These are phyloP conservation scores for Fusarium phyllophilum DNA, from an alignment of 2,329 filamentous ascomycete species.

Conservation along the genomic window DNA sequence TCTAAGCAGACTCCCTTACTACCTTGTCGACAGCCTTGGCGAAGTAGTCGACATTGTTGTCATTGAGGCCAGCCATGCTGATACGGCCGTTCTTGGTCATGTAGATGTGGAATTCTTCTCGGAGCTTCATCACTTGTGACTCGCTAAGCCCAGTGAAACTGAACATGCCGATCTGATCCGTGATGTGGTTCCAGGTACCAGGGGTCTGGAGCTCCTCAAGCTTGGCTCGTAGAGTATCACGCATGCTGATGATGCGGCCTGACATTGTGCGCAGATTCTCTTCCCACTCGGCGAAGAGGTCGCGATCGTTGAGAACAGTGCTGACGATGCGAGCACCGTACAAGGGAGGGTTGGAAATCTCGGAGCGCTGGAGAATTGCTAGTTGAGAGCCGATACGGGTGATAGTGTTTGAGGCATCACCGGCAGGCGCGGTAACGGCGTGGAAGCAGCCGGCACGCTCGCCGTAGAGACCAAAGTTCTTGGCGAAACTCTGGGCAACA, in stretches of 20 bases:
- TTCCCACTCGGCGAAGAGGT: conserved; percentile 91
- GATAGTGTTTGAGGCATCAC: conserved; percentile 71
- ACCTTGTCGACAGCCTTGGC: conserved; percentile 89
- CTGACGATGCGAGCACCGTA: conserved; percentile 93
- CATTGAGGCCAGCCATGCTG: conserved; percentile 98
- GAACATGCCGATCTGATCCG: conserved; percentile 99
- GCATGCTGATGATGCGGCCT: conserved; percentile 93
- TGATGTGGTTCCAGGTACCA: conserved; percentile 96
- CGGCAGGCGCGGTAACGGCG: conserved; percentile 79
- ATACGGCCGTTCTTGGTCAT: conserved; percentile 99
- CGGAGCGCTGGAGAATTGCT: conserved; percentile 92
- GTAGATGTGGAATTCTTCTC: conserved; percentile 79
- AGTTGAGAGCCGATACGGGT: conserved; percentile 84
- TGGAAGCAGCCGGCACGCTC: conserved; percentile 98
- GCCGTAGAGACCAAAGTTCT: conserved; percentile 97
- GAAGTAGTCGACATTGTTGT: conserved; percentile 91
- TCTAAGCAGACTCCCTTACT: conserved; percentile 58
- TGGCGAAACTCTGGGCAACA: conserved; percentile 93
- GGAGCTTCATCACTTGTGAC: conserved; percentile 76
- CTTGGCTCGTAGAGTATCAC: conserved; percentile 78
- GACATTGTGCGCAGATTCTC: conserved; percentile 93
- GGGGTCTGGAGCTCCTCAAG: conserved; percentile 88
- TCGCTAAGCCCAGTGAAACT: conserved; percentile 86
- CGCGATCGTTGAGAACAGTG: conserved; percentile 82
- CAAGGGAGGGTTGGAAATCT: conserved; percentile 96